Evolutionary conservation across 352 stramenopile genomes (phyloP).

Genomic region (Sclerospora graminicola): DNA sequence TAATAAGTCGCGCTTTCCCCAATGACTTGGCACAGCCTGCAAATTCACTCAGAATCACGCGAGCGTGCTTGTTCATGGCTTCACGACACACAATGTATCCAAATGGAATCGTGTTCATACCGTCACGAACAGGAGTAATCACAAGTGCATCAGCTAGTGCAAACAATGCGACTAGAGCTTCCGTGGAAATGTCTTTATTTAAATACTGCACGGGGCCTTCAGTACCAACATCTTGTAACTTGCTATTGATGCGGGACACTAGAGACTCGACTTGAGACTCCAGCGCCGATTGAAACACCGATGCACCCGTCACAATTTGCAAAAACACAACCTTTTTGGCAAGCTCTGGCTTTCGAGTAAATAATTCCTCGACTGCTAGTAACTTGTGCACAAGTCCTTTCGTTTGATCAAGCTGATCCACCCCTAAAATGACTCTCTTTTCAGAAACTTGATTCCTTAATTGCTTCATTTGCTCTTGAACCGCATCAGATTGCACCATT

Average conservation of each 20-base stretch:
- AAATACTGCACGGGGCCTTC: conserved; percentile 87
- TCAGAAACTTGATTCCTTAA: conserved; percentile 59
- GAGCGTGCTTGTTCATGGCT: conserved; percentile 47
- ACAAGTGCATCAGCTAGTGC: conserved; percentile 74
- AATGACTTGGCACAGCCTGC: conserved; percentile 83
- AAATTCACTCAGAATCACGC: conserved; percentile 88
- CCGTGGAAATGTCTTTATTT: conserved; percentile 79
- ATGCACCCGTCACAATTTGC: conserved; percentile 80
- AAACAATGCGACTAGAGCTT: conserved; percentile 86
- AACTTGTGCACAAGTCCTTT: conserved; percentile 88
- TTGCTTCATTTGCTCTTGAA: conserved; percentile 56
- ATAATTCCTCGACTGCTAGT: conserved; percentile 83
- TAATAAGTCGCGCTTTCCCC: conserved; percentile 72
- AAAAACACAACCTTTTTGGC: conserved; percentile 91
- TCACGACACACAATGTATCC: conserved; percentile 86
- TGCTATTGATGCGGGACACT: conserved; percentile 88
- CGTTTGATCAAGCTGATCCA: conserved; percentile 81
- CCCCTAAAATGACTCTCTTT: conserved; percentile 77
- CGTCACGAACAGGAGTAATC: conserved; percentile 80
- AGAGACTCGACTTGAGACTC: conserved; percentile 83
- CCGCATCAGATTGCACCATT: conserved; percentile 42
- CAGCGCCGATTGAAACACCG: conserved; percentile 49
- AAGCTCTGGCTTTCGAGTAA: conserved; percentile 82
- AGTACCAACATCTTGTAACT: conserved; percentile 80
- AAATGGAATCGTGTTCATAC: conserved; percentile 89